Evolutionary conservation across 2,329 filamentous ascomycete species (phyloP).

Genomic region (Rhinocladiella mackenziei): DNA sequence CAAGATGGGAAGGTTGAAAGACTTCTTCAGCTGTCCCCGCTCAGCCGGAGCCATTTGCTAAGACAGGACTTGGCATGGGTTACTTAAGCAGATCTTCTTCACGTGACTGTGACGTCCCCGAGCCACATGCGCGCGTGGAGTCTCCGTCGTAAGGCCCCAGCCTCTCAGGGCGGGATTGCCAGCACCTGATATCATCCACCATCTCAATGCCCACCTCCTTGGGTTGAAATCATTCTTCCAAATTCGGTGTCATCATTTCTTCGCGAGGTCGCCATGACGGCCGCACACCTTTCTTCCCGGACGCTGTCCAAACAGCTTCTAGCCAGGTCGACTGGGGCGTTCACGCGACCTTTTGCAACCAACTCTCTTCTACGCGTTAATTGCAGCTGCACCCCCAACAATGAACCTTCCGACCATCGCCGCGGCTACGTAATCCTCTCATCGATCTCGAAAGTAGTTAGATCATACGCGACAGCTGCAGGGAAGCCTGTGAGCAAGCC

Average conservation of each 20-base stretch:
- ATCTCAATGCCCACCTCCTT: constrained; percentile 14
- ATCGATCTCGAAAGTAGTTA: constrained; percentile 24
- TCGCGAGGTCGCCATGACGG: constrained; percentile 24
- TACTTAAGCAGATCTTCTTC: constrained; percentile 1
- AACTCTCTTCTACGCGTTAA: constrained; percentile 26
- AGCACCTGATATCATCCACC: constrained; percentile 12
- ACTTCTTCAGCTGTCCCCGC: no score
- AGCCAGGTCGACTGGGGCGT: constrained; percentile 17
- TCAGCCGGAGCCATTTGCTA: no score
- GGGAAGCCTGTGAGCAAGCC: constrained; percentile 30
- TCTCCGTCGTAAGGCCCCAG: constrained; percentile 19
- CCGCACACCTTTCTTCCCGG: constrained; percentile 20
- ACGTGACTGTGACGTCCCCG: constrained; percentile 1
- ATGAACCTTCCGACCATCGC: constrained; percentile 17
- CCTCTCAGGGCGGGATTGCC: constrained; percentile 8
- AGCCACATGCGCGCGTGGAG: constrained; percentile 4
- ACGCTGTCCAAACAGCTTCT: constrained; percentile 23
- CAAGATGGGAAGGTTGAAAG: no score
- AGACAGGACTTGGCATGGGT: no score
- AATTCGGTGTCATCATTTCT: constrained; percentile 2
- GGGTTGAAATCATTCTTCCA: constrained; percentile 8
- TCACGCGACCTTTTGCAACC: constrained; percentile 27
- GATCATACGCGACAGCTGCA: constrained; percentile 34
- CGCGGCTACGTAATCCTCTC: constrained; percentile 15
- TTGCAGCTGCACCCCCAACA: constrained; percentile 17